phyloP scores from a whole-genome alignment of 2,329 filamentous ascomycete genomes.

The Cladophialophora immunda region DNA sequence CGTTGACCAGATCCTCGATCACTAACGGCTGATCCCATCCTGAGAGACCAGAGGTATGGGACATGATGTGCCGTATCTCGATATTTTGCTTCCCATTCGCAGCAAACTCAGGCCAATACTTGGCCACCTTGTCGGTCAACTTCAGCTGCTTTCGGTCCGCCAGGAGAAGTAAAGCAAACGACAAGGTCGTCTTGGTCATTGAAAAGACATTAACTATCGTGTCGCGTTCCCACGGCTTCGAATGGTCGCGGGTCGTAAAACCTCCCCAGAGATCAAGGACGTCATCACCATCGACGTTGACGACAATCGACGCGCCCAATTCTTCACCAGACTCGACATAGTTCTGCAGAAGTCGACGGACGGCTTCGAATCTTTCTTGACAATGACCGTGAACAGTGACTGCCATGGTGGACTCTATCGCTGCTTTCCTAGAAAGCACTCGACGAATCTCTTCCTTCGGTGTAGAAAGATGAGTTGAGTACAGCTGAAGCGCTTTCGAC shows the following conservation, averaged over 20 bases:
- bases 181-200: conserved; percentile 42
- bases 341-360: conserved; percentile 43
- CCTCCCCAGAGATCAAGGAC: conserved; percentile 58
- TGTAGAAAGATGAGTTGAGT: no score
- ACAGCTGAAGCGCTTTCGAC: no score
- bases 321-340: conserved; percentile 51
- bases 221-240: conserved; percentile 33
- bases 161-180: conserved; percentile 42
- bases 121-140: conserved; percentile 42
- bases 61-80: conserved; percentile 39
- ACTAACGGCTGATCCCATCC: conserved; percentile 46
- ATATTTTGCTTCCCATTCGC: conserved; percentile 44
- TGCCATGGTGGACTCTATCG: no score
- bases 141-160: conserved; percentile 43
- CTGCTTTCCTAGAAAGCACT: no score
- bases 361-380: not conserved
- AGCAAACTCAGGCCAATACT: conserved; percentile 48
- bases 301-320: conserved; percentile 55
- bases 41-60: conserved; percentile 34
- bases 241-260: conserved; percentile 43
- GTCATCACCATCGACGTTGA: conserved; percentile 52
- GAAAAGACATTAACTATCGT: conserved; percentile 42
- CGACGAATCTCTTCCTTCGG: no score
- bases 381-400: not conserved
- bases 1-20: conserved; percentile 47